Evolutionary conservation across 331 rosid genomes (phyloP).

Genomic region (Saraca asoca): DNA sequence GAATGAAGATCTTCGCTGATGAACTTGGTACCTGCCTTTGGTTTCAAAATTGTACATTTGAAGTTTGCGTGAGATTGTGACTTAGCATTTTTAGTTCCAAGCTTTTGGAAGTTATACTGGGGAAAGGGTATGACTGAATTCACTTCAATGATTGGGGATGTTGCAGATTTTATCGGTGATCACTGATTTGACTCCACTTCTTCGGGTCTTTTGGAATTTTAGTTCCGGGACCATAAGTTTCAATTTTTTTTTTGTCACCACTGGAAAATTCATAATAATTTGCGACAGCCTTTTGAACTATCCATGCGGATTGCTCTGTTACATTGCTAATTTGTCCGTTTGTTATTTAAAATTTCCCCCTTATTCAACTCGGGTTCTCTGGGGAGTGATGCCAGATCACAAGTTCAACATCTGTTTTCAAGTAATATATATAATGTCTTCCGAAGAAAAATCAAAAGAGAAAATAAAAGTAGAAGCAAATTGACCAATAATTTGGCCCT

Average conservation of each 20-base stretch:
- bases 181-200: background rate
- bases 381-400: background rate
- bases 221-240: background rate
- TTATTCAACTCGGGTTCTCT: background rate
- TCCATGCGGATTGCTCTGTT: background rate
- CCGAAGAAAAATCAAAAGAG: too few species aligned
- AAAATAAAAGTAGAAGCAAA: too few species aligned
- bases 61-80: background rate
- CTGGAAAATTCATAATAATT: background rate
- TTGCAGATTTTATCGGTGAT: constrained; percentile 9
- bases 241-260: too few species aligned
- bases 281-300: constrained; percentile 1
- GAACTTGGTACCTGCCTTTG: background rate
- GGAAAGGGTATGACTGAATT: background rate
- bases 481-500: too few species aligned
- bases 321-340: background rate
- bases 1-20: constrained; percentile 1
- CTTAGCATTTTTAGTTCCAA: background rate
- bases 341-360: background rate
- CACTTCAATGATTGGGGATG: background rate
- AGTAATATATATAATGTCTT: too few species aligned
- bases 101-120: background rate
- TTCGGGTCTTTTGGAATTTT: background rate
- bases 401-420: too few species aligned
- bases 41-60: background rate